Evolutionary conservation across 2,329 filamentous ascomycete genomes (phyloP), one percentile per base, ranked within the genome.

Genomic region (Fusarium staphyleae): DNA sequence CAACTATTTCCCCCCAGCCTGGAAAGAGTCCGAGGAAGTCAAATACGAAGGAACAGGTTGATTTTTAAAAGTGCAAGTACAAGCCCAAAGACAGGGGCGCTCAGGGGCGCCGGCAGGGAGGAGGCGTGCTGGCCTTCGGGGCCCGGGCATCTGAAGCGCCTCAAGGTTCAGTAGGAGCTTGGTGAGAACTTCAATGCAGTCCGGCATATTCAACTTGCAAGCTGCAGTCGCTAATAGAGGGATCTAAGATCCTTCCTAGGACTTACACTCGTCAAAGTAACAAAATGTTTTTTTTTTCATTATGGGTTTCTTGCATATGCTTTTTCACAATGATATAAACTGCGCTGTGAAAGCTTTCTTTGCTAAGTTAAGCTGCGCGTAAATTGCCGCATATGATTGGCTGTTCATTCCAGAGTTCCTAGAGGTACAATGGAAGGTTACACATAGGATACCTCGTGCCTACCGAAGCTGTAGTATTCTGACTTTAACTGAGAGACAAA

Each of bases 91-190:
- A 34, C 35, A 40, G 35, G 45, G 45, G 45, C 26, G 34, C 18
- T 48, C 45, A 48, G 35, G 45, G 45, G 44, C 18, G 34, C 10
- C 15, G 9, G 35, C 44, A 29, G 35, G 44, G 44, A 26, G 24
- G 35, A 24, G 24, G 32, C 11, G 35, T 32, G 29, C 22, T 47
- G 44, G 44, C 19, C 24, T 39, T 32, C 40, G 26, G n/a, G n/a
- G n/a, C 6, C 6, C 4, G 44, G 44, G 44, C 26, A 39, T 47
- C 30, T 39, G 16, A 26, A 14, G 34, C 35, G 15, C 35, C 45
- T 24, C 19, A 16, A 22, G 22, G 26, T 34, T 35, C 32, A 14
- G 28, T 13, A 4, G 6, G 28, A n/a, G 28, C 28, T n/a, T n/a
- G 12, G 13, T 12, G 28, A 33, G 16, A 19, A 35, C 22, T 41